Base-by-base conservation (phyloP, 805 yeast species). In the Saccharomycopsis malanga region DNA sequence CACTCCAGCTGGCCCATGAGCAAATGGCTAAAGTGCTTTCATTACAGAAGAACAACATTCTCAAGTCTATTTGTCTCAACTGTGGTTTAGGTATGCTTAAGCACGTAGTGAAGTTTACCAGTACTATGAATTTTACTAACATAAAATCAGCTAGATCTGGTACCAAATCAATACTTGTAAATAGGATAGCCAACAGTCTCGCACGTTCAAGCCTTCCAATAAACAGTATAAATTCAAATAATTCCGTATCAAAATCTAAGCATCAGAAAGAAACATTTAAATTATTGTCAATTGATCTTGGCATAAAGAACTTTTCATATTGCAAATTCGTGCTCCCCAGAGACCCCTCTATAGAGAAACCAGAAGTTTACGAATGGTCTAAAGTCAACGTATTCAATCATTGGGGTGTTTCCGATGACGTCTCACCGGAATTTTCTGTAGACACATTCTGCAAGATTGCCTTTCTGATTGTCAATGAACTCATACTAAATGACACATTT, bases 291-390 rank as follows among this genome's bases (percentile, higher is more conserved):
- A 48, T 51, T 23, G 54, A 51, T 39, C 38, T 45, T 9, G 54
- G 54, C 2, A 42, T 51, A 20, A 47, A 45, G 29, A 51, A 51
- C 34, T 51, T 48, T 21, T 47, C 54, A 22, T 51, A 51, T 29
- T 46, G 52, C 27, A 46, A 50, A 18, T 40, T 50, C 18, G 17
- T 3, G 4, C 9, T 17, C 4, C 25, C 15, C 5, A 29, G 12
- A 4, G 18, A 15, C 24, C 17, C 32, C n/a, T n/a, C n/a, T n/a
- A n/a, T n/a, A 9, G 23, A 9, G 17, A 39, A 15, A 14, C 53
- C 50, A 3, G 38, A 25, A 21, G 43, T 49, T 14, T 38, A 45
- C n/a, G 44, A 45, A 5, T 49, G 53, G 53, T n/a, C 14, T 4
- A 49, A 49, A 37, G 10, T 49, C 7, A 36, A 49, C 27, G 23